phyloP scores from a whole-genome alignment of 2,329 filamentous ascomycete species.

The Fusarium decemcellulare region DNA sequence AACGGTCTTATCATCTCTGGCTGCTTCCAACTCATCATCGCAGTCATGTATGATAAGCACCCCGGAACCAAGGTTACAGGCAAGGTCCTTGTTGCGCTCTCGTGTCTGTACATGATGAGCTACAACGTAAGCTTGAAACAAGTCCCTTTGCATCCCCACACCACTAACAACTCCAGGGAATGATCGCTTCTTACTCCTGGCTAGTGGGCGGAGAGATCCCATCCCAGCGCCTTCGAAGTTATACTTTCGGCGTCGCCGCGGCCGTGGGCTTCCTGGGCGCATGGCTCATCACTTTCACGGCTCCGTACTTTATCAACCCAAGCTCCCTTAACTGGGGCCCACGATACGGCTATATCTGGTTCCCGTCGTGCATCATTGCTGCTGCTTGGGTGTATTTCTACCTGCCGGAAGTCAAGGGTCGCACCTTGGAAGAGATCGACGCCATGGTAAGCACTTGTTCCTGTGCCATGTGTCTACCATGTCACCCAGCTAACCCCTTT shows the following conservation, averaged over 20 bases:
- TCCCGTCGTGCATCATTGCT: conserved; percentile 38
- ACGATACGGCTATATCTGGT: conserved; percentile 44
- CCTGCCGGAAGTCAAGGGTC: conserved; percentile 39
- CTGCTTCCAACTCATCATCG: conserved; percentile 40
- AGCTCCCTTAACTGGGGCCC: conserved; percentile 42
- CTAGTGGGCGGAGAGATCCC: conserved; percentile 41
- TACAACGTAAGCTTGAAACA: conserved; percentile 31
- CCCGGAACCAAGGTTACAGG: conserved; percentile 32
- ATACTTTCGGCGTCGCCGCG: conserved; percentile 40
- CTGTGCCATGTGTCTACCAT: rapidly evolving
- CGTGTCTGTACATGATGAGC: conserved; percentile 40
- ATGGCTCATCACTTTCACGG: conserved; percentile 43
- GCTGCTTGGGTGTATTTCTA: conserved; percentile 42
- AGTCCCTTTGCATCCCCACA: background rate
- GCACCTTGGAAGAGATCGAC: conserved; percentile 41
- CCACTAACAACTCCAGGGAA: conserved; percentile 19
- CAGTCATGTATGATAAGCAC: conserved; percentile 32
- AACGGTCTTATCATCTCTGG: conserved; percentile 31
- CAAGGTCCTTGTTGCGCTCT: conserved; percentile 39
- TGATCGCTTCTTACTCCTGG: conserved; percentile 45
- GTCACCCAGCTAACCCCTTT: background rate
- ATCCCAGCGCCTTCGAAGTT: conserved; percentile 42
- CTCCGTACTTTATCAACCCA: conserved; percentile 44
- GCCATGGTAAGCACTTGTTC: conserved; percentile 28
- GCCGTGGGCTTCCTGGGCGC: conserved; percentile 37